Conservation (phyloP, 257 asterid genomes). For the Leonotis leonurus region DNA sequence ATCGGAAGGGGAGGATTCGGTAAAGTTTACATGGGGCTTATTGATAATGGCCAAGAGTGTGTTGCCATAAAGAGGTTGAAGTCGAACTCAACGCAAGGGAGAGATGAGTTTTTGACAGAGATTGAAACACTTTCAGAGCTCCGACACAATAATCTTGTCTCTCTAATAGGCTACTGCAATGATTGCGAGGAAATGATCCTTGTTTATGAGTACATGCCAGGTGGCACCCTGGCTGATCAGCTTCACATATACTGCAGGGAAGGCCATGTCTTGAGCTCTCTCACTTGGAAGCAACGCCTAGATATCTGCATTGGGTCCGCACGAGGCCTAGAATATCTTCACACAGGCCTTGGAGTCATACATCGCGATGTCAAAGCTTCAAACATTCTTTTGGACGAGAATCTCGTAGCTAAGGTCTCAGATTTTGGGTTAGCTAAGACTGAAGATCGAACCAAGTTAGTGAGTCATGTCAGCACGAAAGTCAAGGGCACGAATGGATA, state of each 20-base stretch:
- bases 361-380: conserved; percentile 55
- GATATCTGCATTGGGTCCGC: conserved; percentile 49
- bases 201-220: conserved; percentile 46
- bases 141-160: conserved; percentile 40
- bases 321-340: conserved; percentile 47
- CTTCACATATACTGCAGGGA: conserved; percentile 27
- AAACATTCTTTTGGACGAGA: conserved; percentile 45
- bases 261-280: conserved; percentile 5
- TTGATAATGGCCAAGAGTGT: not conserved
- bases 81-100: not conserved
- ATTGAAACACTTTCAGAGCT: conserved; percentile 39
- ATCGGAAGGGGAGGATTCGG: conserved; percentile 6
- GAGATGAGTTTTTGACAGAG: conserved; percentile 39
- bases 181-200: conserved; percentile 40
- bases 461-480: conserved; percentile 34
- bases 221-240: conserved; percentile 50
- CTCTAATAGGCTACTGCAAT: conserved; percentile 50
- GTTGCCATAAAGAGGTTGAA: not conserved
- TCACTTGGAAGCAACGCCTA: conserved; percentile 43
- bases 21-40: conserved; percentile 4
- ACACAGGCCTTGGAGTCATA: conserved; percentile 33
- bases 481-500: conserved; percentile 54
- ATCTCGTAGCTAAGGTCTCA: conserved; percentile 41
- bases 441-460: conserved; percentile 24
- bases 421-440: conserved; percentile 60